phyloP scores from a whole-genome alignment of 352 stramenopile species.

The Phytophthora pinifolia region DNA sequence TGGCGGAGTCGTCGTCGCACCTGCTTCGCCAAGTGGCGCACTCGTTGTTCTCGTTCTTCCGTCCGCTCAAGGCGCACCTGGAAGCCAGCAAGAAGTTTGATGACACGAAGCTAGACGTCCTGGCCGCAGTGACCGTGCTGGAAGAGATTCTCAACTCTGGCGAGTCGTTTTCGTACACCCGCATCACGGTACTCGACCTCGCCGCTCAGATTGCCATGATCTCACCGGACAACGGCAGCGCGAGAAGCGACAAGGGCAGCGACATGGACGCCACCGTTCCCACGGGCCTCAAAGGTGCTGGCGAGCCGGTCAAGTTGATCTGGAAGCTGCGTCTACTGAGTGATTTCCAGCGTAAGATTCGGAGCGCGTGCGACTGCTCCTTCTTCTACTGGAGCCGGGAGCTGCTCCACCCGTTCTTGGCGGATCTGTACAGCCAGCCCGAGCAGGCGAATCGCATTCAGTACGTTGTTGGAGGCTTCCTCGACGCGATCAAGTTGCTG shows the following conservation, averaged over 20 bases:
- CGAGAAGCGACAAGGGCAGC: conserved; percentile 37
- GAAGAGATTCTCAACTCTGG: conserved; percentile 84
- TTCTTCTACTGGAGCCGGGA: conserved; percentile 94
- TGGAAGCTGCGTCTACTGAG: conserved; percentile 86
- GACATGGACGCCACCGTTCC: conserved; percentile 38
- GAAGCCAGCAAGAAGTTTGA: conserved; percentile 88
- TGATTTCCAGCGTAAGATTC: conserved; percentile 89
- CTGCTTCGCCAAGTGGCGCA: conserved; percentile 79
- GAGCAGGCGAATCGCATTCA: conserved; percentile 85
- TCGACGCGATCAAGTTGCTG: conserved; percentile 76
- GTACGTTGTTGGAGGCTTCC: conserved; percentile 79
- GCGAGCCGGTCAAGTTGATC: conserved; percentile 79
- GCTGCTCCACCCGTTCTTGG: conserved; percentile 84
- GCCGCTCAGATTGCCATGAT: conserved; percentile 82
- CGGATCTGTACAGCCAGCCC: conserved; percentile 77
- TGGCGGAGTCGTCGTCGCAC: conserved; percentile 73
- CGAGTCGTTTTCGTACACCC: conserved; percentile 86
- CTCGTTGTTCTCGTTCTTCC: conserved; percentile 79
- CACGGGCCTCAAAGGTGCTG: conserved; percentile 59
- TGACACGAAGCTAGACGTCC: conserved; percentile 84
- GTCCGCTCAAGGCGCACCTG: conserved; percentile 76
- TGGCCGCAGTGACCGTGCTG: conserved; percentile 81
- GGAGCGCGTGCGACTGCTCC: conserved; percentile 87
- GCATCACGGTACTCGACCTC: conserved; percentile 77
- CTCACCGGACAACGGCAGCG: conserved; percentile 46